phyloP scores from a whole-genome alignment of 306 rosid genomes.

The Rosa multiflora region DNA sequence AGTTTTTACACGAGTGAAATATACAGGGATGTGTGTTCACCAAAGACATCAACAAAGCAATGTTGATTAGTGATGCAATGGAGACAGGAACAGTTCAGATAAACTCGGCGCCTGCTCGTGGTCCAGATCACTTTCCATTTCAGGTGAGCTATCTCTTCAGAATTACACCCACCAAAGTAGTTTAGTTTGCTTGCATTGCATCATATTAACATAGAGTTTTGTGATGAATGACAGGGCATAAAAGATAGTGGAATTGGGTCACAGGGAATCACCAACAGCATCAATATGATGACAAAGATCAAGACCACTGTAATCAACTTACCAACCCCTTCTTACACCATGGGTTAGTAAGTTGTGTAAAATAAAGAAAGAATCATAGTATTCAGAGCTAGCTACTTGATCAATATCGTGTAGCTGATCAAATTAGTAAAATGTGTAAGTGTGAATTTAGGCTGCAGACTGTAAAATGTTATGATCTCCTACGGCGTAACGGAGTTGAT shows the following conservation, averaged over 20 bases:
- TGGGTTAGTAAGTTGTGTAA: constrained; percentile 54
- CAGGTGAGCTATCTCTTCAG: constrained; percentile 48
- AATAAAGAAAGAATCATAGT: not conserved
- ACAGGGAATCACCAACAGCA: constrained; percentile 97
- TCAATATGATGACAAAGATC: constrained; percentile 94
- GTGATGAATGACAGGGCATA: constrained; percentile 60
- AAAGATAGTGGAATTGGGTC: constrained; percentile 99
- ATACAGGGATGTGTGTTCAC: constrained; percentile 91
- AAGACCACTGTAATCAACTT: constrained; percentile 89
- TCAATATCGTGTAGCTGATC: not conserved
- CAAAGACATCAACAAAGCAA: constrained; percentile 90
- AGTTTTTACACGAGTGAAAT: not conserved
- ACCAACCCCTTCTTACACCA: constrained; percentile 88
- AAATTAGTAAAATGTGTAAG: constrained; percentile 6
- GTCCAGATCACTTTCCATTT: constrained; percentile 97
- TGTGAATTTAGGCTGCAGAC: constrained; percentile 21
- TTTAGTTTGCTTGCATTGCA: not conserved
- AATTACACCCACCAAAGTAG: not conserved
- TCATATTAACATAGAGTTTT: not conserved
- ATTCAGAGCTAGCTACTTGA: not conserved
- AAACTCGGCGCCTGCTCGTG: constrained; percentile 97
- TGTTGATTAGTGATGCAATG: constrained; percentile 92
- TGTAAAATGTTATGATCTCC: constrained; percentile 6
- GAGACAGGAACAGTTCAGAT: constrained; percentile 97
- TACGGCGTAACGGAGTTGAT: not conserved